A percentile compares a stretch with the other conserved stretches of the same genome.
Evolutionary conservation across 2,329 filamentous ascomycete genomes (phyloP).

Genomic region (Fonsecaea nubica): DNA sequence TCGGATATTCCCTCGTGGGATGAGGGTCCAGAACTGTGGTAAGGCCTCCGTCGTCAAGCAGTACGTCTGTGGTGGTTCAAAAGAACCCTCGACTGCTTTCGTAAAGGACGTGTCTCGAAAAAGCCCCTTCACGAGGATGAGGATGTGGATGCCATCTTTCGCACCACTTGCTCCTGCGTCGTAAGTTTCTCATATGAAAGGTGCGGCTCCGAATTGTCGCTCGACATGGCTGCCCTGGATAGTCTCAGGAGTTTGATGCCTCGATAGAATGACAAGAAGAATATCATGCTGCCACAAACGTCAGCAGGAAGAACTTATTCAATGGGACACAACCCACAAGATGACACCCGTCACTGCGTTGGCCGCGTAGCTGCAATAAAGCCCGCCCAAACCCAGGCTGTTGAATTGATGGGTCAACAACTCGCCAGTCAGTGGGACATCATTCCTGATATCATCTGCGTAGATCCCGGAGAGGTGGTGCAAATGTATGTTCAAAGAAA

Average conservation of each 20-base stretch:
- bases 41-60: background rate
- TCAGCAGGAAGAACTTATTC: background rate
- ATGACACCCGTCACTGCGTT: conserved; percentile 17
- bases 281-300: background rate
- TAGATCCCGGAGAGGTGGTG: conserved; percentile 9
- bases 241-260: conserved; percentile 1
- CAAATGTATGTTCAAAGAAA: conserved; percentile 13
- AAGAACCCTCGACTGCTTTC: background rate
- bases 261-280: conserved; percentile 6
- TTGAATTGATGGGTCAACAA: conserved; percentile 13
- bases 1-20: conserved; percentile 53
- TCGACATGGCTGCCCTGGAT: background rate
- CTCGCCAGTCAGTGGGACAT: conserved; percentile 14
- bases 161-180: background rate
- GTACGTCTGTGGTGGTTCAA: background rate
- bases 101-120: background rate
- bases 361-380: conserved; percentile 19
- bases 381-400: conserved; percentile 10
- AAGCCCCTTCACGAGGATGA: background rate
- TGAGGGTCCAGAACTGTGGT: conserved; percentile 31
- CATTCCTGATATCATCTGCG: conserved; percentile 2
- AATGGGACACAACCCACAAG: background rate
- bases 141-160: background rate
- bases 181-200: conserved; percentile 14
- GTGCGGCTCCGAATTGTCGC: conserved; percentile 1